These are phyloP conservation scores for Hypoxylon sp. DNA, from an alignment of 2,329 filamentous ascomycete species.

Conservation along the genomic window DNA sequence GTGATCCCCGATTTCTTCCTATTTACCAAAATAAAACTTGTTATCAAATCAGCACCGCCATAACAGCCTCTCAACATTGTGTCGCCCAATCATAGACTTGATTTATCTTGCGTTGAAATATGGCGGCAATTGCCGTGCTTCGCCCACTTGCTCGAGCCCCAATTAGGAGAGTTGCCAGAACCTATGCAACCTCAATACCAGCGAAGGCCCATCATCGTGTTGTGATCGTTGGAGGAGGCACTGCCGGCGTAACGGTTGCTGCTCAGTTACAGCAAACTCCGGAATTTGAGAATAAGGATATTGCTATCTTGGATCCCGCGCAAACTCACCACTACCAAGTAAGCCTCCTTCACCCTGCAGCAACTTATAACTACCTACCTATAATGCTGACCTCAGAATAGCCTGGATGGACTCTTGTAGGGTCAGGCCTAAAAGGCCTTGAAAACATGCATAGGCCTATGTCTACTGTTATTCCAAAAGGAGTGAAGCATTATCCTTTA, in stretches of 20 bases:
- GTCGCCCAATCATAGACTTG: constrained; percentile 29
- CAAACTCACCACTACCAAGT: constrained; percentile 56
- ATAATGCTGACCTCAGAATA: constrained; percentile 34
- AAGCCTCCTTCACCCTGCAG: constrained; percentile 4
- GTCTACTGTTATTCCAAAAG: constrained; percentile 53
- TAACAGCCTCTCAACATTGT: constrained; percentile 11
- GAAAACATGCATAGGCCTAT: constrained; percentile 52
- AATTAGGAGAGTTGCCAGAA: constrained; percentile 37
- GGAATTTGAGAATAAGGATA: constrained; percentile 53
- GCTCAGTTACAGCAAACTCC: constrained; percentile 72
- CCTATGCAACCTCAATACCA: constrained; percentile 53
- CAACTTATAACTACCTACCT: background rate
- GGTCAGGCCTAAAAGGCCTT: constrained; percentile 55
- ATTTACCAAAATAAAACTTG: constrained; percentile 17
- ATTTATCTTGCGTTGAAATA: constrained; percentile 14
- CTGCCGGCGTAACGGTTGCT: constrained; percentile 75
- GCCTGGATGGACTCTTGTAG: constrained; percentile 59
- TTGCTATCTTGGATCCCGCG: constrained; percentile 57
- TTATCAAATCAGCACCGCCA: constrained; percentile 23
- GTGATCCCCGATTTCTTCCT: constrained; percentile 31
- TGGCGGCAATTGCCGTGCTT: constrained; percentile 37
- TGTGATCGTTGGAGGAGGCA: constrained; percentile 76
- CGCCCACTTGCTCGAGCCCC: constrained; percentile 46
- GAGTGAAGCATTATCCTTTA: constrained; percentile 57
- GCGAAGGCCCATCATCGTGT: constrained; percentile 69